Evolutionary conservation across 768 basidiomycete species (phyloP), one percentile per base, ranked within the genome.

Genomic region (Coprinellus micaceus): DNA sequence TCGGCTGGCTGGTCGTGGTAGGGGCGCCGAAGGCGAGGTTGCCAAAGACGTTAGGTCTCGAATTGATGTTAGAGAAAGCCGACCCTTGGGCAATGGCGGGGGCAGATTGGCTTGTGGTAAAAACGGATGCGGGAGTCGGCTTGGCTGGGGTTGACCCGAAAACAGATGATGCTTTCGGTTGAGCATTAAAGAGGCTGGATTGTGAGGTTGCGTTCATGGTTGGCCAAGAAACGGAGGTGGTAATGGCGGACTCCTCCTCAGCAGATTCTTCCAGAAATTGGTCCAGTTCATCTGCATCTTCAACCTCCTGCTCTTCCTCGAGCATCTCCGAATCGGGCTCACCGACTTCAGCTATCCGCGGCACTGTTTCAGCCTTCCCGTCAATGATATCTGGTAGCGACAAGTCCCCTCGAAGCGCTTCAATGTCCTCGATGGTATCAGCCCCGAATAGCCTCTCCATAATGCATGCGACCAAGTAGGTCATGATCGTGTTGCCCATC

Each of bases 381-480:
- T 91, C 89, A 51, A 91, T 88, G 59, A 91, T 76, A 56, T 90
- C 82, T 0, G 81, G 73, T 33, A 83, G 74, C 22, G 74, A 70
- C 46, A 89, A 68, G 19, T 77, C 77, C 1, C 79, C 83, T 52
- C 82, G 77, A 56, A 91, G 82, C 24, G 69, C 68, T 61, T 89
- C 88, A 33, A 91, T 88, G 52, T 88, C 82, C 4, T 90, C 85
- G 58, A 91, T 84, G 3, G 91, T 83, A 43, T 88, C 89, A 62
- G 83, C 80, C 61, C 89, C 87, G 66, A 98, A 94, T 46, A 92
- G 77, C n/a, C 86, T 74, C 67, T 96, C 91, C 43, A 94, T 75
- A 46, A 98, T 82, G 66, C 94, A 97, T 0, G 90, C 92, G 24
- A 97, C 83, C 24, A 98, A 82, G 65, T 89, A 97, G 2, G 92